Conservation (phyloP, 352 stramenopile genomes). For the Aphanomyces astaci region DNA sequence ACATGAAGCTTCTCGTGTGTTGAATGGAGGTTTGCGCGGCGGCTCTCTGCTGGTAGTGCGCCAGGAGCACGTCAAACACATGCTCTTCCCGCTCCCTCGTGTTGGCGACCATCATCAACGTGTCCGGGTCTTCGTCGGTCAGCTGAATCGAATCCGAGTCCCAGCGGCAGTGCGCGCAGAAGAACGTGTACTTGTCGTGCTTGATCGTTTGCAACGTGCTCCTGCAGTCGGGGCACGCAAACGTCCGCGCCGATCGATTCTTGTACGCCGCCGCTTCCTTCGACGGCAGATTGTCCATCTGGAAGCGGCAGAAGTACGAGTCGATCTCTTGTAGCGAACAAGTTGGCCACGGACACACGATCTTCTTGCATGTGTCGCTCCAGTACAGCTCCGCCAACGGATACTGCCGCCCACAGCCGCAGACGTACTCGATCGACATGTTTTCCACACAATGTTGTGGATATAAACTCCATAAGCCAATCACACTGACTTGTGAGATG, state of each 20-base stretch:
- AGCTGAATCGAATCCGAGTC: slow-evolving; percentile 54
- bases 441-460: not conserved
- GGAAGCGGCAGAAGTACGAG: slow-evolving; percentile 79
- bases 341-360: slow-evolving; percentile 53
- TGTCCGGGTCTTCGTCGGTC: slow-evolving; percentile 71
- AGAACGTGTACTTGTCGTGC: slow-evolving; percentile 68
- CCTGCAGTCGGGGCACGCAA: slow-evolving; percentile 61
- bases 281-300: slow-evolving; percentile 80
- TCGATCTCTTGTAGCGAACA: slow-evolving; percentile 84
- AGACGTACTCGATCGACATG: slow-evolving; percentile 58
- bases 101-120: slow-evolving; percentile 70
- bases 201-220: slow-evolving; percentile 64
- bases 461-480: not conserved
- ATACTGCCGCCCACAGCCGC: slow-evolving; percentile 56
- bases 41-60: slow-evolving; percentile 24
- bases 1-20: not conserved
- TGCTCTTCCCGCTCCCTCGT: slow-evolving; percentile 75
- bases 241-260: slow-evolving; percentile 80
- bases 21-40: not conserved
- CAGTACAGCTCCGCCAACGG: slow-evolving; percentile 58
- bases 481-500: not conserved
- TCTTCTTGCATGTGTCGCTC: slow-evolving; percentile 66
- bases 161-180: slow-evolving; percentile 79
- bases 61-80: slow-evolving; percentile 61
- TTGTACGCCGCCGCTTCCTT: slow-evolving; percentile 82